phyloP scores from a whole-genome alignment of 352 stramenopile species.

The Pythium coloratum region DNA sequence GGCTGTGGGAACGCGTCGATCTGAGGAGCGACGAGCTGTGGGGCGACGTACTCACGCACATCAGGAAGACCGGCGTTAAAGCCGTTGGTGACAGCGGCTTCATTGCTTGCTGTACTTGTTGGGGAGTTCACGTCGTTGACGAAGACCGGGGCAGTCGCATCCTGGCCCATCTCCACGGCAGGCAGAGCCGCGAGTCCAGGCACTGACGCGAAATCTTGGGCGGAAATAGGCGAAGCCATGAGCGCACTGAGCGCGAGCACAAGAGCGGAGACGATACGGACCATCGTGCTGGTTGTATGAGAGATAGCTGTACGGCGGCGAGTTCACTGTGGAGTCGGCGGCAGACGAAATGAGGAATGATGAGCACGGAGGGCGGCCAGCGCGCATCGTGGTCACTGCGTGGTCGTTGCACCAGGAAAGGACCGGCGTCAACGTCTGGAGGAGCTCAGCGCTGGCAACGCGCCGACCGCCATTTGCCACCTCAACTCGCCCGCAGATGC shows the following conservation, averaged over 20 bases:
- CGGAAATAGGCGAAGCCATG: background rate
- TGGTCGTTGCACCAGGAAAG: background rate
- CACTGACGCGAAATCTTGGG: slow-evolving; percentile 12
- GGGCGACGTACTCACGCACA: slow-evolving; percentile 18
- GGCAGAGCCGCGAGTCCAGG: slow-evolving; percentile 6
- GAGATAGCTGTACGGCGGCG: background rate
- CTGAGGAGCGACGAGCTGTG: slow-evolving; percentile 22
- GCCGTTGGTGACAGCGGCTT: slow-evolving; percentile 12
- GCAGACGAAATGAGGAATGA: background rate
- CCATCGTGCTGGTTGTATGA: slow-evolving; percentile 6
- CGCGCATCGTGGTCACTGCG: background rate
- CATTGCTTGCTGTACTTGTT: background rate
- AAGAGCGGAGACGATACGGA: slow-evolving; percentile 12
- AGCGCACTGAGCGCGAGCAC: slow-evolving; percentile 18
- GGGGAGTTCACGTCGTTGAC: slow-evolving; percentile 23
- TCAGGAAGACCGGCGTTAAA: slow-evolving; percentile 15
- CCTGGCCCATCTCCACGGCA: background rate
- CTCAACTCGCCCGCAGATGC: background rate
- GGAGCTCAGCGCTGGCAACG: background rate
- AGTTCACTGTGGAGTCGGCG: background rate
- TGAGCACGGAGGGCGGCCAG: background rate
- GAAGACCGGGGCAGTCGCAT: slow-evolving; percentile 10
- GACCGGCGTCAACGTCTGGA: background rate
- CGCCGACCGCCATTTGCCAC: background rate
- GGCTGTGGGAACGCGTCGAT: slow-evolving; percentile 18